Evolutionary conservation across 257 asterid species (phyloP), one percentile per base, ranked within the genome.

Genomic region (Solanum paucissectum): DNA sequence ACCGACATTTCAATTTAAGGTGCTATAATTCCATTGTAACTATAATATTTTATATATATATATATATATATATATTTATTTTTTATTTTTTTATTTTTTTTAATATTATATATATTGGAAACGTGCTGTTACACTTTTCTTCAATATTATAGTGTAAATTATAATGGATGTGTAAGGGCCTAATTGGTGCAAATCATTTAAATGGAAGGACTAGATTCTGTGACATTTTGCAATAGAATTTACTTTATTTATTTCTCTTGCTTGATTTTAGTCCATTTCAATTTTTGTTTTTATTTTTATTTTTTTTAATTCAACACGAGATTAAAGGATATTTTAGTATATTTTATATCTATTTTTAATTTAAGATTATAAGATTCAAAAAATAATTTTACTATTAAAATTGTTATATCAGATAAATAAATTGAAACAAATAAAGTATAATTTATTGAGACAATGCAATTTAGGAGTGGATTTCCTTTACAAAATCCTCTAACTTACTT

Each of bases 321-420:
- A 18, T 55, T 6, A 18, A 55, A 21, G 5, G 0, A 9, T 21
- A 60, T 60, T 23, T 23, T 23, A 0, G 0, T 3, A 21, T 2
- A 58, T 58, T 58, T 2, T 60, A 4, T 55, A 23, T 21, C 0
- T 60, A 60, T 23, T 3, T 60, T 60, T 60, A 60, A 60, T 60
- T 23, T 4, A 60, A 23, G 7, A 21, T 60, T 4, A 60, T 9
- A 60, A 60, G 4, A 60, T 60, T 58, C 5, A 21, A 58, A 58
- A 58, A 1, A 3, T 0, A 0, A 8, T 21, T 52, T 23, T 21
- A 9, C 0, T 9, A 3, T 21, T 58, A 3, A 4, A 60, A 0
- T 5, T 49, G 0, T 7, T 58, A 7, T 58, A 5, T 46, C 18
- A 58, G 2, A 20, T 20, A 20, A 58, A 58, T 1, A 7, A 9